Percentiles rank a stretch among this genome's conserved stretches.
Conservation (phyloP, 192 early-diverging fungal genomes). For the Glomus cerebriforme region DNA sequence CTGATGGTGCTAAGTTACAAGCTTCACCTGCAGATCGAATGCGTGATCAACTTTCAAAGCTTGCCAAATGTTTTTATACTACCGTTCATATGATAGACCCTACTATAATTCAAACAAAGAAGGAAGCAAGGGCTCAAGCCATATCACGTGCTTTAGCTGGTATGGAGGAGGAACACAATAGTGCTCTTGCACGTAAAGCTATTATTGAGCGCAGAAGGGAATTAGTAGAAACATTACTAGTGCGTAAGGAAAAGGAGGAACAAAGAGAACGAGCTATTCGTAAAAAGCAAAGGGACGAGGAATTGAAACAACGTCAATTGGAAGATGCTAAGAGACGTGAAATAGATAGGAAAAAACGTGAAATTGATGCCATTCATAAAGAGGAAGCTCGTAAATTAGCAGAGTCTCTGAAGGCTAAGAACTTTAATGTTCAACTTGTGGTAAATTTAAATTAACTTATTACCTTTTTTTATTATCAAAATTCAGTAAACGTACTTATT, state of each 20-base stretch:
- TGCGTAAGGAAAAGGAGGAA: slow-evolving; percentile 84
- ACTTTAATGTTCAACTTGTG: slow-evolving; percentile 20
- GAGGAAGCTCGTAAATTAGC: slow-evolving; percentile 84
- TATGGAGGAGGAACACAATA: slow-evolving; percentile 82
- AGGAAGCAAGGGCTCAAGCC: slow-evolving; percentile 64
- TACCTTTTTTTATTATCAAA: not conserved
- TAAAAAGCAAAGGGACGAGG: slow-evolving; percentile 78
- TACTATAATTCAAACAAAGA: slow-evolving; percentile 62
- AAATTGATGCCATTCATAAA: slow-evolving; percentile 79
- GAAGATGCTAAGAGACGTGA: slow-evolving; percentile 88
- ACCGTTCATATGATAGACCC: slow-evolving; percentile 87
- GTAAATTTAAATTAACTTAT: not conserved
- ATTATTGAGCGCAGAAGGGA: slow-evolving; percentile 90
- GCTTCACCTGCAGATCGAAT: slow-evolving; percentile 88
- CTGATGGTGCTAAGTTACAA: slow-evolving; percentile 82
- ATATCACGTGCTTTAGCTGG: slow-evolving; percentile 71
- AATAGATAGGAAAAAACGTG: slow-evolving; percentile 72
- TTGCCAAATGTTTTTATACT: slow-evolving; percentile 84
- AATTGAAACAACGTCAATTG: slow-evolving; percentile 75
- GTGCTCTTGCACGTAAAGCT: slow-evolving; percentile 72
- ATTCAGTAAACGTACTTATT: not conserved
- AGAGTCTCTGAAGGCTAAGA: slow-evolving; percentile 71
- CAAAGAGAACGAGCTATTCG: slow-evolving; percentile 73
- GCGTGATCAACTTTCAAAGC: slow-evolving; percentile 86
- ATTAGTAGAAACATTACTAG: slow-evolving; percentile 69